These are phyloP conservation scores for Rosa rugosa DNA, from an alignment of 306 rosid species.

Conservation along the genomic window DNA sequence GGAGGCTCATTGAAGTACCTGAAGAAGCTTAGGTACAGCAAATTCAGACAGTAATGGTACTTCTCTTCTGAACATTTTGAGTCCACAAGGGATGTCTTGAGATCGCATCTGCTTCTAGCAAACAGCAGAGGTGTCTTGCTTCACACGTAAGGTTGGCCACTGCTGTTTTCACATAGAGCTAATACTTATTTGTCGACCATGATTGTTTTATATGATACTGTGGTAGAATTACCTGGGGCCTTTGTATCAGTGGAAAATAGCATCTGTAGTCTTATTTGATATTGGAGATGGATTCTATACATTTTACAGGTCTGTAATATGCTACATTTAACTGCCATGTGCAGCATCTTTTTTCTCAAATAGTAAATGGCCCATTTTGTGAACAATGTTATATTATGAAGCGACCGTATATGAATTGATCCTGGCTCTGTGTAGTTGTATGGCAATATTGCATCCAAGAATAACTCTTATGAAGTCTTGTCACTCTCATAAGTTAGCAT, in stretches of 20 bases:
- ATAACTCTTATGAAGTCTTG: not conserved
- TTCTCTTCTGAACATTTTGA: slow-evolving; percentile 2
- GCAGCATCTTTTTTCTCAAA: slow-evolving; percentile 1
- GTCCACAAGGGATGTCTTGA: slow-evolving; percentile 4
- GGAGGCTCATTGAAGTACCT: slow-evolving; percentile 75
- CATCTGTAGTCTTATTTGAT: slow-evolving; percentile 1
- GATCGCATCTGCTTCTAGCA: not conserved
- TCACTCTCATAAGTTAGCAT: not conserved
- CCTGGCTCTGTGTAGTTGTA: not conserved
- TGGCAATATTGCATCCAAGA: not conserved
- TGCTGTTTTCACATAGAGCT: slow-evolving; percentile 14
- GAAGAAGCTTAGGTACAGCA: slow-evolving; percentile 38
- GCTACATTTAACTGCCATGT: not conserved
- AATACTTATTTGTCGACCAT: slow-evolving; percentile 12
- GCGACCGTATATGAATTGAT: not conserved
- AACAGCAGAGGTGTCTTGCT: not conserved
- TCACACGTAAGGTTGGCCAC: slow-evolving; percentile 6
- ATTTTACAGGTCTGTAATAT: slow-evolving; percentile 3
- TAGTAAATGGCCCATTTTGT: not conserved
- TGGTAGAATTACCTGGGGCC: not conserved
- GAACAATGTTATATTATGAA: not conserved
- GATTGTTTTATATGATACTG: not conserved
- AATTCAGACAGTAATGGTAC: not conserved
- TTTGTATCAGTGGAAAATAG: not conserved
- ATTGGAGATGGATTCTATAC: slow-evolving; percentile 1